These are phyloP conservation scores for Aureobasidium lini DNA, from an alignment of 2,329 filamentous ascomycete genomes.

Conservation along the genomic window DNA sequence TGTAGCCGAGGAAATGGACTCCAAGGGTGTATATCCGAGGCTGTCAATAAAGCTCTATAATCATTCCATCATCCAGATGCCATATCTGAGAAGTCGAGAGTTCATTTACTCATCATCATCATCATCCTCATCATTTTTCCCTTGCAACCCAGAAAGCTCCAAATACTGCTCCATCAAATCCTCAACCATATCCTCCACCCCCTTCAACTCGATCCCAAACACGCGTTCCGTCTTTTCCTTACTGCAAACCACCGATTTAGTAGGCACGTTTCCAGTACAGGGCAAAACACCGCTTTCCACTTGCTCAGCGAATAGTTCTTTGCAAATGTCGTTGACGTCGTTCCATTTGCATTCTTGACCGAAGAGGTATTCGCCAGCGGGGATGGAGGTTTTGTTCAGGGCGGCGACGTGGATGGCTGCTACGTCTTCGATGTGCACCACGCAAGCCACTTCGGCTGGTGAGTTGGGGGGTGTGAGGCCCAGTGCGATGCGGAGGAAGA, in stretches of 20 bases:
- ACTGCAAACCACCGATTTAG: conserved; percentile 13
- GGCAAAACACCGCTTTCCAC: conserved; percentile 14
- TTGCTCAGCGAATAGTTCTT: conserved; percentile 16
- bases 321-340: conserved; percentile 16
- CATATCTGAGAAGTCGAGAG: too few relatives aligned
- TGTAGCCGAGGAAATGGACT: too few relatives aligned
- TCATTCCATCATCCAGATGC: too few relatives aligned
- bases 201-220: conserved; percentile 17
- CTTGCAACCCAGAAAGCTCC: too few relatives aligned
- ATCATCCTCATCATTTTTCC: too few relatives aligned
- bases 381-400: conserved; percentile 17
- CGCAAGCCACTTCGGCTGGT: conserved; percentile 9
- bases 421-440: conserved; percentile 26
- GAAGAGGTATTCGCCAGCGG: conserved; percentile 8
- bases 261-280: conserved; percentile 14
- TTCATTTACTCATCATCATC: too few relatives aligned
- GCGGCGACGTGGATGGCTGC: conserved; percentile 26
- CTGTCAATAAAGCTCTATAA: too few relatives aligned
- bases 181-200: conserved; percentile 17
- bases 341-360: conserved; percentile 14
- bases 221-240: conserved; percentile 17
- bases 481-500: conserved; percentile 18
- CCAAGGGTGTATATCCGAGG: too few relatives aligned
- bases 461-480: conserved; percentile 13
- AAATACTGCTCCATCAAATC: neutral